Evolutionary conservation across 768 basidiomycete species (phyloP), one percentile per base, ranked within the genome.

Genomic region (Auriscalpium orientale): DNA sequence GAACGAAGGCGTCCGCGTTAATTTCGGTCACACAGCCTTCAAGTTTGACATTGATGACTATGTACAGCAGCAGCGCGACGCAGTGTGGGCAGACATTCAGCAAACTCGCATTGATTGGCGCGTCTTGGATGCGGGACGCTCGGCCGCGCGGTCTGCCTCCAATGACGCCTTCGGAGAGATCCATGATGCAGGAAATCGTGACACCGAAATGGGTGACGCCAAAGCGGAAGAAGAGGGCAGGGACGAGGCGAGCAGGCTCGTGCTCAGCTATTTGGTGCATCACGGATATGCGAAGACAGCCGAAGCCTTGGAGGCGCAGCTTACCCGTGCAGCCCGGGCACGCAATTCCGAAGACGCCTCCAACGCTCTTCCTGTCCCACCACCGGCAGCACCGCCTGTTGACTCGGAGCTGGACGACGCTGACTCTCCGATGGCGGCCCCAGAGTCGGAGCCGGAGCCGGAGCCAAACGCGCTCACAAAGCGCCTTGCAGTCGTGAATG

Each of bases 11-110:
- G 72, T 98, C 40, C 81, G 83, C 36, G 86, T 85, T 64, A 98
- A 98, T 73, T 95, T 98, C 67, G 92, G 92, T 28, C 84, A 86
- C 66, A 82, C 82, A 9, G 78, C 84, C 3, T 98, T 98, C 80
- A 79, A 76, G 62, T 98, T 83, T 68, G 94, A 97, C 69, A 95
- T 98, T 65, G 89, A 94, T 54, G 81, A 84, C 49, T 83, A 95
- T 64, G 87, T 90, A 15, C 84, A 85, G 59, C 83, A 85, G 62
- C 81, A 81, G 61, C 80, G 84, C 51, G 80, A 83, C 55, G 69
- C 66, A 8, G 79, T 81, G 3, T 92, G 91, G 91, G 71, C 73
- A 11, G 79, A 75, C 54, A 87, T 91, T 51, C 77, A 86, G 62
- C 72, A 70, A 48, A 82, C 80, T 1, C 76, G 78, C 9, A 70